Evolutionary conservation across 768 basidiomycete species (phyloP).

Genomic region (Russula ochroleuca): DNA sequence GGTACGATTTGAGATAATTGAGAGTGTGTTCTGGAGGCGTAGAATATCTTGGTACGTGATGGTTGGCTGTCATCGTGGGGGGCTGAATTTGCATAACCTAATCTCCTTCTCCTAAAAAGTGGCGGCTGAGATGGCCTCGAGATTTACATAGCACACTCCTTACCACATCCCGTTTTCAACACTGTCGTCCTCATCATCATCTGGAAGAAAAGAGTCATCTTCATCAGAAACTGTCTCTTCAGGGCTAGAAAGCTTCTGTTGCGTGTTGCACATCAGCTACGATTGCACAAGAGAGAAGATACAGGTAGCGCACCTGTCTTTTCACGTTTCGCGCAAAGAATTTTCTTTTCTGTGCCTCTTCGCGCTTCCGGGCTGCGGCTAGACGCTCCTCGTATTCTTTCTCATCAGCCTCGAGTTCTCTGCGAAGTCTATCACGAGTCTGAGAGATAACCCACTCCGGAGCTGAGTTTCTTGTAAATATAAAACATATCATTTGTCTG

Average conservation of each 20-base stretch:
- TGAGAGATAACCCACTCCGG: slow-evolving; percentile 78
- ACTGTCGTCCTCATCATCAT: slow-evolving; percentile 13
- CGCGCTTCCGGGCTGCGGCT: slow-evolving; percentile 55
- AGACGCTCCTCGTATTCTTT: slow-evolving; percentile 59
- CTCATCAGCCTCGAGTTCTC: slow-evolving; percentile 66
- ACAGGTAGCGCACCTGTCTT: slow-evolving; percentile 44
- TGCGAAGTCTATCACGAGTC: slow-evolving; percentile 56
- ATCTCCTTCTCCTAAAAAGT: slow-evolving; percentile 3
- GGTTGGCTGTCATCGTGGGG: slow-evolving; percentile 44
- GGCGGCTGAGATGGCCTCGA: neutral
- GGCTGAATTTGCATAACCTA: slow-evolving; percentile 7
- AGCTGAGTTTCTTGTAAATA: slow-evolving; percentile 35
- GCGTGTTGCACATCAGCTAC: neutral
- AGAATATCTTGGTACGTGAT: slow-evolving; percentile 80
- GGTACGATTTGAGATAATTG: slow-evolving; percentile 88
- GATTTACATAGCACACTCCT: neutral
- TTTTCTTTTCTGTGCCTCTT: slow-evolving; percentile 50
- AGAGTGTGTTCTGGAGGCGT: slow-evolving; percentile 93
- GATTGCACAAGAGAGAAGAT: neutral
- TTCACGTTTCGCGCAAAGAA: slow-evolving; percentile 57
- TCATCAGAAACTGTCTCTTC: slow-evolving; percentile 27
- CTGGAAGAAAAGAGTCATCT: slow-evolving; percentile 18
- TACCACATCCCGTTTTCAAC: neutral
- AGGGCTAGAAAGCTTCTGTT: slow-evolving; percentile 3
- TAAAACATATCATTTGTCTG: slow-evolving; percentile 2